Percentiles rank a stretch among this genome's conserved stretches.
Conservation (phyloP, 257 asterid genomes). For the Nicotiana otophora region DNA sequence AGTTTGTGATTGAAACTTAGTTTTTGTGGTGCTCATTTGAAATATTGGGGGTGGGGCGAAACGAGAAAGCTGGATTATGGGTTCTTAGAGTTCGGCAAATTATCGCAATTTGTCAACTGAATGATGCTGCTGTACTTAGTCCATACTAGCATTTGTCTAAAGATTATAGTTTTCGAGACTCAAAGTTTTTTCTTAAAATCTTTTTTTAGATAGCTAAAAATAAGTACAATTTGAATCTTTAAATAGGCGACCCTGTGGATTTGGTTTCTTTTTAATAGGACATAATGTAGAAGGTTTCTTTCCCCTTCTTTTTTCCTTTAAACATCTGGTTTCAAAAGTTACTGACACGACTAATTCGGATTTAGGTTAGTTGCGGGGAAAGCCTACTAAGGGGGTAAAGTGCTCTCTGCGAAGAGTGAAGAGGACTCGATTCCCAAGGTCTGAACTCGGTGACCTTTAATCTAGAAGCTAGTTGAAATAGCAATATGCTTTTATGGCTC, state of each 20-base stretch:
- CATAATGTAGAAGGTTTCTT: not conserved
- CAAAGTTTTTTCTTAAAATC: not conserved
- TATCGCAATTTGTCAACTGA: not conserved
- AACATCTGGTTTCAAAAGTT: not conserved
- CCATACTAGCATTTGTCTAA: not conserved
- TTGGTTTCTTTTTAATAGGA: not conserved
- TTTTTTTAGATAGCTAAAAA: not conserved
- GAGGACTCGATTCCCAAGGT: not conserved
- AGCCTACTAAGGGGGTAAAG: not conserved
- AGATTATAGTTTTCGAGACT: not conserved
- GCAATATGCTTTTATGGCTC: not conserved
- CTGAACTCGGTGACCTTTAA: not conserved
- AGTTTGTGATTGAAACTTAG: not conserved
- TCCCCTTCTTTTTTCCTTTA: not conserved
- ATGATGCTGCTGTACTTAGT: not conserved
- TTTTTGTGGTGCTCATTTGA: not conserved
- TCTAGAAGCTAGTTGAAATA: not conserved
- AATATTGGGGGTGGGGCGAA: not conserved
- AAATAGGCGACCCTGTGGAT: not conserved
- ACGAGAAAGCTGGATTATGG: not conserved
- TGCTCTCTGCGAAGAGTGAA: not conserved
- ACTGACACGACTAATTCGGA: not conserved
- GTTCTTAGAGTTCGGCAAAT: not conserved
- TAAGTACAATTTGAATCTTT: not conserved
- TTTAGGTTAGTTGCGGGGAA: not conserved